Evolutionary conservation across 1,284 basidiomycete species (phyloP), one percentile per base, ranked within the genome.

Genomic region (Fomitopsis betulina): DNA sequence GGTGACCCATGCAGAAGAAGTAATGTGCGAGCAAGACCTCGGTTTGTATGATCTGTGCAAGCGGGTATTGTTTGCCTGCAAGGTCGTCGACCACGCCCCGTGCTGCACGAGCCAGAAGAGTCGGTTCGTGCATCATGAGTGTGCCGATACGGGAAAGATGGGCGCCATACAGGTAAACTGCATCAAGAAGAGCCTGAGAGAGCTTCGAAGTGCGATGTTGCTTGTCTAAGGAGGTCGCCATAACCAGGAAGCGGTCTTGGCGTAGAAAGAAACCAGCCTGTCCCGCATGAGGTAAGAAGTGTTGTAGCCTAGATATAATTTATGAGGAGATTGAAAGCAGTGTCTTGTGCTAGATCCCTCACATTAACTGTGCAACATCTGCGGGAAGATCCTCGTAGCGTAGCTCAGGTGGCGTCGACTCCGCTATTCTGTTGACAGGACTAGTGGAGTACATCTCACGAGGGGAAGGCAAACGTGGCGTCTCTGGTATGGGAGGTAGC

Each of bases 11-110:
- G 54, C 71, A 72, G 55, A 77, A 73, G 64, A 78, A 78, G 64
- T 79, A 81, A 54, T 72, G 70, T 0, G 78, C 72, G 23, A 82
- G 70, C 5, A 82, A 70, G 2, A 79, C 69, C 56, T 80, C 77
- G 0, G 79, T 77, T 61, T 80, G 79, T 38, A 80, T 73, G 15
- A 70, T 70, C 54, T 80, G 74, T 17, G 78, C 61, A 5, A 76
- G 68, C 76, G 71, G 10, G 72, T 65, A n/a, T 65, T 59, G 51
- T 50, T 66, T 73, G 55, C 61, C 69, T 10, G 73, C 67, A 53
- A 69, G 70, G 33, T 65, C 56, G 32, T 75, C 64, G 19, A 3
- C 21, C 19, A 43, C 23, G 42, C 21, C 42, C 5, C 23, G 42
- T 49, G 75, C 58, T 5, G 67, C 65, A 33, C 70, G 64, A 37